phyloP scores from a whole-genome alignment of 1,284 basidiomycete species.

The Cystobasidium pallidum region DNA sequence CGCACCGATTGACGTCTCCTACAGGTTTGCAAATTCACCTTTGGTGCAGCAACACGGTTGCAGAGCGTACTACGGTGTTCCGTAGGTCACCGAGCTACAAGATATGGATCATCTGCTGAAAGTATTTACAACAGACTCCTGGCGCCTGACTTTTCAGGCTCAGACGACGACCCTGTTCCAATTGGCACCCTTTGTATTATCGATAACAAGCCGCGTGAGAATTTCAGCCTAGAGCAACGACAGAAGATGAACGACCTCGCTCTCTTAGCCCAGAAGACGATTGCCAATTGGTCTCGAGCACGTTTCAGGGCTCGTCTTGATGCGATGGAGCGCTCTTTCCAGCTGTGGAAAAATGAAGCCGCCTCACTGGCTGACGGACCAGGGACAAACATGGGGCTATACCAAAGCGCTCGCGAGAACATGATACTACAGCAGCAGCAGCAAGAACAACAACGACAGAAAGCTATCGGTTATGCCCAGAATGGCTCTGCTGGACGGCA shows the following conservation, averaged over 20 bases:
- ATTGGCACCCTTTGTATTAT: conserved; percentile 54
- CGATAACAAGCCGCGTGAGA: conserved; percentile 51
- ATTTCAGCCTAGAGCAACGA: conserved; percentile 50
- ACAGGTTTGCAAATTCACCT: conserved; percentile 29
- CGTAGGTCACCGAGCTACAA: too few species aligned
- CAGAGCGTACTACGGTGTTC: conserved; percentile 39
- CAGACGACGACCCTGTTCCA: conserved; percentile 44
- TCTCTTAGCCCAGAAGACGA: conserved; percentile 47
- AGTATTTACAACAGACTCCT: conserved; percentile 26
- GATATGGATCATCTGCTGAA: background rate
- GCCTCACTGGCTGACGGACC: conserved; percentile 43
- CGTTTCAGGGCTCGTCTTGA: conserved; percentile 33
- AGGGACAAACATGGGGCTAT: conserved; percentile 38
- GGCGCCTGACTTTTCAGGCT: conserved; percentile 47
- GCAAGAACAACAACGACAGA: background rate
- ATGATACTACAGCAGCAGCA: conserved; percentile 6
- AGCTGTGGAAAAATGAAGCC: conserved; percentile 36
- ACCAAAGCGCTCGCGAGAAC: background rate
- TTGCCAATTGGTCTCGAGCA: conserved; percentile 48
- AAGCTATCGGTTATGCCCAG: background rate
- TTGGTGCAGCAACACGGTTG: conserved; percentile 25
- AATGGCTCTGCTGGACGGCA: background rate
- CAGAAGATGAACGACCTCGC: conserved; percentile 49
- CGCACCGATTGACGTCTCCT: background rate
- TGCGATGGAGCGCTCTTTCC: conserved; percentile 39